Conservation (phyloP, 257 asterid genomes). For the Schizonepeta tenuifolia region DNA sequence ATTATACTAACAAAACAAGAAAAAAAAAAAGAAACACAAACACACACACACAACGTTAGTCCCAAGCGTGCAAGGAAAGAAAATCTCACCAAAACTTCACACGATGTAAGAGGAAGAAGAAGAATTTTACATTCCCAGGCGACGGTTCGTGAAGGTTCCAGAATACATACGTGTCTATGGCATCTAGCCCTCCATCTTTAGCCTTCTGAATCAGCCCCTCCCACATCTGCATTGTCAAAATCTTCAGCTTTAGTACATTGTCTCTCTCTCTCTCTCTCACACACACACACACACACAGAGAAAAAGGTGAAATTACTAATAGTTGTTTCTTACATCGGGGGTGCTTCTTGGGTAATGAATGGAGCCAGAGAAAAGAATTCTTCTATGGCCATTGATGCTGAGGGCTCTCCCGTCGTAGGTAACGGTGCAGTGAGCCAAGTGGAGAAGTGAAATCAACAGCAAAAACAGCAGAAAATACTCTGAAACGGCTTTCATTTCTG, state of each 20-base stretch:
- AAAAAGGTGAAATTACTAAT: neutral
- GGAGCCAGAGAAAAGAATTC: slow-evolving; percentile 84
- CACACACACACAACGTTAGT: slow-evolving; percentile 11
- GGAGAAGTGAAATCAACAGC: slow-evolving; percentile 39
- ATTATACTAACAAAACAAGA: slow-evolving; percentile 59
- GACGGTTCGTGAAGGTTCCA: slow-evolving; percentile 96
- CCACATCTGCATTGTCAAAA: slow-evolving; percentile 87
- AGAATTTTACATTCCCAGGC: slow-evolving; percentile 69
- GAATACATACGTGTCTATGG: slow-evolving; percentile 86
- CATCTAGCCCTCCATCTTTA: slow-evolving; percentile 92
- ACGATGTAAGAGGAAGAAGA: neutral
- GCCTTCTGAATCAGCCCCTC: slow-evolving; percentile 91
- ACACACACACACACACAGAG: neutral
- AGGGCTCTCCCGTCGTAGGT: slow-evolving; percentile 77
- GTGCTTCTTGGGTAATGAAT: slow-evolving; percentile 97
- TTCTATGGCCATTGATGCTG: slow-evolving; percentile 78
- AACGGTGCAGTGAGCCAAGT: slow-evolving; percentile 60
- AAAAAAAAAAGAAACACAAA: too few species aligned
- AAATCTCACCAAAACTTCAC: neutral
- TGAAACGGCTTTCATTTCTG: slow-evolving; percentile 55
- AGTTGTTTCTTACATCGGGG: slow-evolving; percentile 61
- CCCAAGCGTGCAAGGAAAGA: neutral
- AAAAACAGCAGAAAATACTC: slow-evolving; percentile 47
- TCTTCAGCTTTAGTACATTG: neutral
- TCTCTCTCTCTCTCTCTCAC: neutral